Evolutionary conservation across 2,329 filamentous ascomycete species (phyloP), one percentile per base, ranked within the genome.

Genomic region (Zymoseptoria crescenta): DNA sequence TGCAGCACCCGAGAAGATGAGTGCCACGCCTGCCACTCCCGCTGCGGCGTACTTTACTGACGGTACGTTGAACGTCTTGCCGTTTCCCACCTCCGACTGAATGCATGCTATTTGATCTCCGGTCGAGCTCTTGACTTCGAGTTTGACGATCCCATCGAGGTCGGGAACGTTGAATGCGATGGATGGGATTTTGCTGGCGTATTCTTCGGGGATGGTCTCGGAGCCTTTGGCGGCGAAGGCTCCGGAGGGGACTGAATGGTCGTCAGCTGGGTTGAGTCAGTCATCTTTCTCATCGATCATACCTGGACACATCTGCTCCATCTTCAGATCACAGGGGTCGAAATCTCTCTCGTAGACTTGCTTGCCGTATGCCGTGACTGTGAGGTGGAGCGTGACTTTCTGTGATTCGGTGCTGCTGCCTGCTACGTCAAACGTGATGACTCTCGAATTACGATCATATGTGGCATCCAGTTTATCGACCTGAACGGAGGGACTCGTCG

Each of bases 141-240:
- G 78, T 51, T 86, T 94, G 35, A 92, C 94, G 68, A 87, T 77
- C 45, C 93, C 93, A 57, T 93, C 87, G 66, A 99, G 87, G 72
- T 99, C 92, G 54, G 94, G 94, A 30, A 99, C 80, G 61, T 84
- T 83, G 77, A 96, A 99, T 10, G 93, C 93, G 65, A 99, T 96
- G 2, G 84, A 77, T 1, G 94, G 94, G 49, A 99, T 93, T 75
- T 88, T 76, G 56, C 81, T 81, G 58, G 89, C 85, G 70, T 86
- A 93, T 61, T 85, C 70, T 0, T 82, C 75, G 16, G 91, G 88
- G 48, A 99, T 88, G 29, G 79, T 74, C 72, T 94, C 87, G 3
- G 76, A 77, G 52, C 91, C 93, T 50, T 78, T 76, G 7, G 93
- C 91, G 13, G 83, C 75, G 69, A 97, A 99, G 5, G 74, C 76